Conservation (phyloP, 2,329 filamentous ascomycete genomes). For the Cladosporium sp. region DNA sequence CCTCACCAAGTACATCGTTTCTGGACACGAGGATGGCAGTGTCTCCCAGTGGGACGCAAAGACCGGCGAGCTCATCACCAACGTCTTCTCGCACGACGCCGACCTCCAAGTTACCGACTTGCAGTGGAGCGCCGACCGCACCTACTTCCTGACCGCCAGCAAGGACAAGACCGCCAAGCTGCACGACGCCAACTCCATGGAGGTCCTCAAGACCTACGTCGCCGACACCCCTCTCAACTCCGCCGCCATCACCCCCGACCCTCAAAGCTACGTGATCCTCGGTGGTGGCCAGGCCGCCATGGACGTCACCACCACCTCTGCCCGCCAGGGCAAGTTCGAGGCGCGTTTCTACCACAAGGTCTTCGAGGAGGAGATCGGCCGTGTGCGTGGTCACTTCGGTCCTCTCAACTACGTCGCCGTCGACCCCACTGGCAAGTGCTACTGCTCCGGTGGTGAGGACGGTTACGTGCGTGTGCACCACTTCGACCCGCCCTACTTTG, state of each 20-base stretch:
- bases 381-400: conserved; percentile 95
- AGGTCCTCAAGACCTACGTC: conserved; percentile 86
- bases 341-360: conserved; percentile 99
- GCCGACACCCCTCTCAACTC: conserved; percentile 96
- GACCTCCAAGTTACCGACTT: conserved; percentile 83
- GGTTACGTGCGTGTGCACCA: conserved; percentile 97
- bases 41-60: conserved; percentile 90
- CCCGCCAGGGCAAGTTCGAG: conserved; percentile 97
- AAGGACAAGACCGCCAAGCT: conserved; percentile 98
- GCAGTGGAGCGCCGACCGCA: conserved; percentile 89
- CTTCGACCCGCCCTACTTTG: conserved; percentile 98
- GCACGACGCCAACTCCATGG: conserved; percentile 78
- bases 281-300: conserved; percentile 98
- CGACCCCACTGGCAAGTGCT: conserved; percentile 85
- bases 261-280: conserved; percentile 97
- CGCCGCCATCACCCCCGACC: conserved; percentile 87
- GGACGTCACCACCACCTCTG: conserved; percentile 93
- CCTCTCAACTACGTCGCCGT: conserved; percentile 94
- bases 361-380: conserved; percentile 97
- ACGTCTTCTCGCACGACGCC: conserved; percentile 79
- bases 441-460: conserved; percentile 94
- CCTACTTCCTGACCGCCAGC: conserved; percentile 96
- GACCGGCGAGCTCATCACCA: conserved; percentile 77
- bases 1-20: conserved; percentile 91
- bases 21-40: conserved; percentile 93